Evolutionary conservation across 2,329 filamentous ascomycete species (phyloP).

Genomic region (Periconia sp.): DNA sequence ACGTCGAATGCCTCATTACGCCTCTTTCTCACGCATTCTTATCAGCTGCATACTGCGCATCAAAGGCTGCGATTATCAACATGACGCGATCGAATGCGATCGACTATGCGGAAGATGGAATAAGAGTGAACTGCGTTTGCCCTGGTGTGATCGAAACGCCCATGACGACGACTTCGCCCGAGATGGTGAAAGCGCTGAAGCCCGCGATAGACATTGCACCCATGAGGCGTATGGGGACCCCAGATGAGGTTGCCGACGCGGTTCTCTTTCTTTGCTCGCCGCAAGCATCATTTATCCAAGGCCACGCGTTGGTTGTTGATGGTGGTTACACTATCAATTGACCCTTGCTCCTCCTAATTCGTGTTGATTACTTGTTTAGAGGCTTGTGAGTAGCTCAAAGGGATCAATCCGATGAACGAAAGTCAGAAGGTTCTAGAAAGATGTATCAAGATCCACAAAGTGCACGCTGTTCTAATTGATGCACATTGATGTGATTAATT

Average conservation of each 20-base stretch:
- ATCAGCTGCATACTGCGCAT: constrained; percentile 58
- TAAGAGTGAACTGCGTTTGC: constrained; percentile 63
- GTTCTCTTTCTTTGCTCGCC: constrained; percentile 56
- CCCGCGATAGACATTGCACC: constrained; percentile 50
- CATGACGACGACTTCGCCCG: constrained; percentile 24
- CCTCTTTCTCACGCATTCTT: background rate
- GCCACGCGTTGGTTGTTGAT: constrained; percentile 51
- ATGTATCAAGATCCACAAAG: no score
- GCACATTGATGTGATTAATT: no score
- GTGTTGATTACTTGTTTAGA: background rate
- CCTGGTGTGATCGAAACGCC: constrained; percentile 54
- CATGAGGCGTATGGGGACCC: constrained; percentile 49
- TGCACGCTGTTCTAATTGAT: no score
- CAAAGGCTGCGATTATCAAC: constrained; percentile 61
- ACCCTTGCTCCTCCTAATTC: background rate
- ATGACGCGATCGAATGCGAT: constrained; percentile 61
- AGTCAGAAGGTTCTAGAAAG: no score
- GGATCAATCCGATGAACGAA: no score
- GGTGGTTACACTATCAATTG: constrained; percentile 41
- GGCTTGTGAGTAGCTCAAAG: background rate
- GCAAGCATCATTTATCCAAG: constrained; percentile 58
- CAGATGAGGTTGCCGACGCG: constrained; percentile 58
- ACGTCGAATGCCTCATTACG: background rate
- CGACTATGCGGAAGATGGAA: constrained; percentile 53
- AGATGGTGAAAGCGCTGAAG: constrained; percentile 35